Evolutionary conservation across 805 yeast genomes (phyloP), one percentile per base, ranked within the genome.

Genomic region (Cyberlindnera xishuangbannaensis): DNA sequence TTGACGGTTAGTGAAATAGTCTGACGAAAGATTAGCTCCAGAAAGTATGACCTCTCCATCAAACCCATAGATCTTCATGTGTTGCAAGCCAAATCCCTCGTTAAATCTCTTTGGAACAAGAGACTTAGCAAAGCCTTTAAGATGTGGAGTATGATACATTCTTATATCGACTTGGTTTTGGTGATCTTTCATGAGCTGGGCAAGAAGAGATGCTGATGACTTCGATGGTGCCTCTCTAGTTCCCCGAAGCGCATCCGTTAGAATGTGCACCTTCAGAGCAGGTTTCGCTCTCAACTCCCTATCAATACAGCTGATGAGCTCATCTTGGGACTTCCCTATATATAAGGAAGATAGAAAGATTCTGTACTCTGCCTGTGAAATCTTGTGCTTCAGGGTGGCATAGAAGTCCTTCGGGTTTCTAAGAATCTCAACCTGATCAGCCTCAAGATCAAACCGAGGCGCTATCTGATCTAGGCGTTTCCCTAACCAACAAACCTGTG

Each of bases 31-130:
- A 51, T 92, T 92, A 3, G 98, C 98, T 6, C 97, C 98, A 13
- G 83, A 73, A 20, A 92, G 66, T 14, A 92, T 71, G 26, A 92
- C 76, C 52, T 88, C 95, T 49, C 86, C 76, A 56, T 92, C 98
- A 50, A 88, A 78, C 2, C 98, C 98, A 56, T 92, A 92, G 18
- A 92, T 70, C 56, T 92, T 92, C 97, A 92, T 92, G 54, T 92
- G 98, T 57, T 92, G 98, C 32, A 92, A 68, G 0, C 98, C 98
- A 47, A 72, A 67, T 4, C 94, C 88, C 61, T 92, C 98, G 57
- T 88, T 87, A 43, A 90, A 67, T 42, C 98, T 69, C 39, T 72
- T 79, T 1, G 98, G 98, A 3, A 86, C 67, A 27, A 83, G 28
- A 7, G 60, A 45, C 50, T 78, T 77, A 36, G 73, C 70, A 39